Evolutionary conservation across 768 basidiomycete genomes (phyloP).

Genomic region (Gautieria morchelliformis): DNA sequence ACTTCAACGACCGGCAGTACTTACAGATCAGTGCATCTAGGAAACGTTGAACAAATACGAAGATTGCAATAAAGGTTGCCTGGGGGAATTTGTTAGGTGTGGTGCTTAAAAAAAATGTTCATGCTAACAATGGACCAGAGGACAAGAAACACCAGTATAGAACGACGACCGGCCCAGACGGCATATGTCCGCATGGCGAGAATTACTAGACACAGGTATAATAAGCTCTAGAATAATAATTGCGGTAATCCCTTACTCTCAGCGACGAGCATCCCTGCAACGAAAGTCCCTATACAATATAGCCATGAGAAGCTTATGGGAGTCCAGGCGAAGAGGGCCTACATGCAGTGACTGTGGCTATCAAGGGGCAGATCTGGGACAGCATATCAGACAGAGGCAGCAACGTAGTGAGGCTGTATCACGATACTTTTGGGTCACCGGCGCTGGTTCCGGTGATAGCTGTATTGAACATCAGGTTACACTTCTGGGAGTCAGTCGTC

Average conservation of each 20-base stretch:
- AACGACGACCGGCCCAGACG: not conserved
- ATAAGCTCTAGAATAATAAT: not conserved
- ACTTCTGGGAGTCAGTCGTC: not conserved
- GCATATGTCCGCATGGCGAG: constrained; percentile 4
- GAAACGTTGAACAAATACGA: not conserved
- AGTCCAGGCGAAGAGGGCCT: not conserved
- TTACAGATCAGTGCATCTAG: not conserved
- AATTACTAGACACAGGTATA: not conserved
- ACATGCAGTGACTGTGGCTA: not conserved
- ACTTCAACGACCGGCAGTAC: not conserved
- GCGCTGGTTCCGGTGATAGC: not conserved
- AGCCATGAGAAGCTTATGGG: not conserved
- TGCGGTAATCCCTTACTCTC: not conserved
- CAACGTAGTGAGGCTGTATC: not conserved
- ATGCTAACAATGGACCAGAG: not conserved
- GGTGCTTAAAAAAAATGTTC: too few species aligned
- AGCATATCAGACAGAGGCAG: too few species aligned
- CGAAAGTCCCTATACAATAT: not conserved
- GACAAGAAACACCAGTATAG: constrained; percentile 1
- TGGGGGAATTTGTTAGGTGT: not conserved
- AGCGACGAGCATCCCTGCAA: not conserved
- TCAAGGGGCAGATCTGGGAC: not conserved
- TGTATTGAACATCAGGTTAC: not conserved
- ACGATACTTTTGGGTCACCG: not conserved
- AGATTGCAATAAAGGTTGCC: not conserved